These are phyloP conservation scores for Gymnopilus junonius DNA, from an alignment of 768 basidiomycete genomes.

Conservation along the genomic window DNA sequence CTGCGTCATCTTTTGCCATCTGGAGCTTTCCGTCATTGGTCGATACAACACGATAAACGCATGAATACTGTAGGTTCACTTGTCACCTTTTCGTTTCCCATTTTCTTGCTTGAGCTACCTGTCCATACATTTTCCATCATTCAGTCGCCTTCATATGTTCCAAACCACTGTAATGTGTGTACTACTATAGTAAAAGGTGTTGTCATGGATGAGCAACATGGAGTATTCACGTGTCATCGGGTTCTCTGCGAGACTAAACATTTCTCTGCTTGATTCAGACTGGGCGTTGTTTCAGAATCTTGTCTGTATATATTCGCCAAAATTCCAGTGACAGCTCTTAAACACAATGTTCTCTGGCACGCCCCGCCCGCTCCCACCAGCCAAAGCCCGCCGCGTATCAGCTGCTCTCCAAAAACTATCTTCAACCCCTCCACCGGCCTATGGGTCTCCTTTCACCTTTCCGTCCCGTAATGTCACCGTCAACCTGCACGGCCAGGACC, in stretches of 20 bases:
- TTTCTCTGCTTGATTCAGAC: too few species aligned
- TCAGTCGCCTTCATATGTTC: too few species aligned
- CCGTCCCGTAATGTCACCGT: constrained; percentile 25
- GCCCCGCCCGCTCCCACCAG: constrained; percentile 74
- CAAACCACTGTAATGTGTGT: too few species aligned
- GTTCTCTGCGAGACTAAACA: background rate
- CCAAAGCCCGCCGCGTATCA: constrained; percentile 59
- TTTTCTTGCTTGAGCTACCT: too few species aligned
- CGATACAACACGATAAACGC: background rate
- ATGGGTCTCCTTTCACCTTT: constrained; percentile 47
- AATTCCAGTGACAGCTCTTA: background rate
- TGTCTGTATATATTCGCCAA: background rate
- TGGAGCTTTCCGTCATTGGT: too few species aligned
- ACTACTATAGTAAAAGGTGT: too few species aligned
- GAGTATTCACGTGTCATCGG: constrained; percentile 11
- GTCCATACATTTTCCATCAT: too few species aligned
- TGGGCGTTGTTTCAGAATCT: background rate
- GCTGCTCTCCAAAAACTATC: constrained; percentile 36
- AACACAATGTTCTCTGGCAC: constrained; percentile 41
- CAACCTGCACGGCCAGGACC: constrained; percentile 24
- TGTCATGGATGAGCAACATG: background rate
- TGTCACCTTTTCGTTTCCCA: background rate
- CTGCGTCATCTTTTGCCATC: too few species aligned
- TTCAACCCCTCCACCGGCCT: constrained; percentile 58
- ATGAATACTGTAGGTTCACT: background rate